phyloP scores from a whole-genome alignment of 257 asterid genomes.

The Solanum sparsipilum region DNA sequence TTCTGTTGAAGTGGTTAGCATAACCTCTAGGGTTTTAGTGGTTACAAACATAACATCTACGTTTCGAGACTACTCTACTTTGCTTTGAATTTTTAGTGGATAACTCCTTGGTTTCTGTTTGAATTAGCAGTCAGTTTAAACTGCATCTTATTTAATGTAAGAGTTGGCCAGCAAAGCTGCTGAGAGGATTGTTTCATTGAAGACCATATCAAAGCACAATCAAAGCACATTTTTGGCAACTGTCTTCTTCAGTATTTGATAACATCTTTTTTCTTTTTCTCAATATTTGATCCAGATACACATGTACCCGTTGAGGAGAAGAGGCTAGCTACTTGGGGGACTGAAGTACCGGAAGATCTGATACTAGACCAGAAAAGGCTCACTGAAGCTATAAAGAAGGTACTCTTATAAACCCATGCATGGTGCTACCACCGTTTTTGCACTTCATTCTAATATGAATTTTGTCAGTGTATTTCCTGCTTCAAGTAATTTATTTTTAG shows the following conservation, averaged over 20 bases:
- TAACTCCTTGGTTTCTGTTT: constrained; percentile 28
- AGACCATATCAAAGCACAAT: neutral
- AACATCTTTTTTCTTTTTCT: neutral
- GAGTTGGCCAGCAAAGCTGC: constrained; percentile 74
- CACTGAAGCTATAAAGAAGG: constrained; percentile 69
- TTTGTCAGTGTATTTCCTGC: neutral
- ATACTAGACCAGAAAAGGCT: constrained; percentile 55
- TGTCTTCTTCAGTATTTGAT: neutral
- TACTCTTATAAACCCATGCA: neutral
- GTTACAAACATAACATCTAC: neutral
- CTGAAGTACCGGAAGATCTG: constrained; percentile 81
- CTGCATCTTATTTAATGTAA: constrained; percentile 72
- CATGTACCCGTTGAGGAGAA: constrained; percentile 50
- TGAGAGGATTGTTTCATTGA: constrained; percentile 28
- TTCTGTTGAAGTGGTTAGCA: neutral
- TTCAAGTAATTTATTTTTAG: neutral
- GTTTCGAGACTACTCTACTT: neutral
- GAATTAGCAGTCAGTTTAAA: constrained; percentile 74
- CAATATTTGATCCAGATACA: constrained; percentile 23
- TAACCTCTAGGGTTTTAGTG: neutral
- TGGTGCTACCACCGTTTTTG: neutral
- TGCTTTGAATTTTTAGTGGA: neutral
- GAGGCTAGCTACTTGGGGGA: constrained; percentile 83
- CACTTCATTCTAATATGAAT: neutral
- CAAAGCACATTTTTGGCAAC: neutral